A percentile compares a stretch with the other conserved stretches of the same genome.
phyloP scores from a whole-genome alignment of 2,329 filamentous ascomycete species.

The Venturia aucupariae region DNA sequence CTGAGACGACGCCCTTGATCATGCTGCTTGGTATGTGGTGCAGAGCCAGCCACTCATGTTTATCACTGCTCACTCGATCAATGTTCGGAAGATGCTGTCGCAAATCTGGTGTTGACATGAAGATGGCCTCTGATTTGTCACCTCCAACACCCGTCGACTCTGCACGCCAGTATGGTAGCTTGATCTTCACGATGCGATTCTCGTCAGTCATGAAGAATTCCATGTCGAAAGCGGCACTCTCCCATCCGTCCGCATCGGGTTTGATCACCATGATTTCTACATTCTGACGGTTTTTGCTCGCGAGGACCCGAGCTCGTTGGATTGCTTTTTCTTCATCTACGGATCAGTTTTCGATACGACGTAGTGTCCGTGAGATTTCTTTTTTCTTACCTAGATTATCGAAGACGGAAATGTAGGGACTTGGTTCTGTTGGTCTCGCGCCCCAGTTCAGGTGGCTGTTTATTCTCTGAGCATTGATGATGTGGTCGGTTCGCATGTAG shows the following conservation, averaged over 20 bases:
- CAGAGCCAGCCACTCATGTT: not conserved
- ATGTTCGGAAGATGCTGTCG: not conserved
- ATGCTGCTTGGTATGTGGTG: not conserved
- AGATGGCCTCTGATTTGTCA: not conserved
- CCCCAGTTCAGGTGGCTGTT: too few species aligned
- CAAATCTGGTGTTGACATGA: not conserved
- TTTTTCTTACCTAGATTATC: too few species aligned
- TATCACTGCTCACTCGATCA: not conserved
- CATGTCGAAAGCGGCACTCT: not conserved
- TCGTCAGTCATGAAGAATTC: not conserved
- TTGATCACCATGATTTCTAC: not conserved
- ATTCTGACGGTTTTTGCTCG: not conserved
- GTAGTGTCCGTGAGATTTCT: not conserved
- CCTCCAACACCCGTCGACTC: not conserved
- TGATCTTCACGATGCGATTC: not conserved
- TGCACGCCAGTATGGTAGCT: not conserved
- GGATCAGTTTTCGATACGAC: not conserved
- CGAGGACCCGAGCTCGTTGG: not conserved
- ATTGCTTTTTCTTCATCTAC: not conserved
- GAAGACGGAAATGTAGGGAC: too few species aligned
- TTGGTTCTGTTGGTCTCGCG: too few species aligned
- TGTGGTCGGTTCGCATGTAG: too few species aligned
- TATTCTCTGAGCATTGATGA: too few species aligned
- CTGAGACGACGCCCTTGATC: not conserved
- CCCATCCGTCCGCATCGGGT: not conserved